Conservation (phyloP, 306 rosid genomes). For the Cicer cuneatum region DNA sequence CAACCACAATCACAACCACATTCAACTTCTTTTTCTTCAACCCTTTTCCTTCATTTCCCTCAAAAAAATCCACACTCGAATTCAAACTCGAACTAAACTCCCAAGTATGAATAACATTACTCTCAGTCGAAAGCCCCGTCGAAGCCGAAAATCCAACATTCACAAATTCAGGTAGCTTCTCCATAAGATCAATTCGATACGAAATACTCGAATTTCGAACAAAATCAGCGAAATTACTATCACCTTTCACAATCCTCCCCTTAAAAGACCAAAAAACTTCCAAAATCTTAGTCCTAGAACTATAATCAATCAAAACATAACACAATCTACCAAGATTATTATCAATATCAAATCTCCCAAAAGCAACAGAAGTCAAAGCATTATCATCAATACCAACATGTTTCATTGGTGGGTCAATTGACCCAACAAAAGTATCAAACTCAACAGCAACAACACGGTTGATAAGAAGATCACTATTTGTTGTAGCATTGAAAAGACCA, state of each 20-base stretch:
- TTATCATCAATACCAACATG: constrained; percentile 49
- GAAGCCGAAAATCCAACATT: constrained; percentile 54
- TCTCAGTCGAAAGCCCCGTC: constrained; percentile 14
- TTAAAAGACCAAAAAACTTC: constrained; percentile 42
- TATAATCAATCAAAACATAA: constrained; percentile 25
- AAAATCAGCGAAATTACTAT: neutral
- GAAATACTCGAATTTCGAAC: neutral
- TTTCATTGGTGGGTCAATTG: constrained; percentile 38
- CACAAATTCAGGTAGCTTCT: constrained; percentile 41
- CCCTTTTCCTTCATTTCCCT: neutral
- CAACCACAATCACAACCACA: neutral
- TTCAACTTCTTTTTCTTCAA: neutral
- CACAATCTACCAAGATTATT: constrained; percentile 34
- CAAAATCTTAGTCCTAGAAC: constrained; percentile 20
- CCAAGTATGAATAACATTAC: constrained; percentile 48
- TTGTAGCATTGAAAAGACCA: constrained; percentile 47
- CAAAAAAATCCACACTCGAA: neutral
- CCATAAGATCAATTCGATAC: constrained; percentile 37
- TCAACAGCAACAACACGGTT: constrained; percentile 46
- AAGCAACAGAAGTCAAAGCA: constrained; percentile 6
- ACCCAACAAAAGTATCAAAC: constrained; percentile 42
- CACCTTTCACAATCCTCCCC: neutral
- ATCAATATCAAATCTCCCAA: constrained; percentile 39
- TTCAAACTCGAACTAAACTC: constrained; percentile 49
- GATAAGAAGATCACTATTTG: constrained; percentile 29